Conservation (phyloP, 2,329 filamentous ascomycete genomes). For the Xylariaceae sp. region DNA sequence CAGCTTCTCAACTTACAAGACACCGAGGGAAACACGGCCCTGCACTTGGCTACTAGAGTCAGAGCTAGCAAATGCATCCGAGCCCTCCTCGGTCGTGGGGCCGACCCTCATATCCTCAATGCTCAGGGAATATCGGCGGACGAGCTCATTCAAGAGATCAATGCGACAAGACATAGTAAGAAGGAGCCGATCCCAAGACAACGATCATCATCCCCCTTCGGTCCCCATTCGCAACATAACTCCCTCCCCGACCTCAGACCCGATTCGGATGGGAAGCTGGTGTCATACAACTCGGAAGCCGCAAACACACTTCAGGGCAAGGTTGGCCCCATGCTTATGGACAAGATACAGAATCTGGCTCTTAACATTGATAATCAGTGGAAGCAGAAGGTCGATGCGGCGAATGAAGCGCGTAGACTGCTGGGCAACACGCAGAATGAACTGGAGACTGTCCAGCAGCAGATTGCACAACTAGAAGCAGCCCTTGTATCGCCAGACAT, state of each 20-base stretch:
- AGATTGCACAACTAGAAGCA: constrained; percentile 54
- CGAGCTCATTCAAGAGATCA: constrained; percentile 73
- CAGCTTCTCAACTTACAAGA: constrained; percentile 79
- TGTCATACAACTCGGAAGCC: constrained; percentile 56
- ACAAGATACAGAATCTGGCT: constrained; percentile 69
- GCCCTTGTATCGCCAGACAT: constrained; percentile 53
- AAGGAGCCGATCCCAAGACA: constrained; percentile 56
- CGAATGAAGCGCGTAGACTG: constrained; percentile 63
- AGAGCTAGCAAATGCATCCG: constrained; percentile 88
- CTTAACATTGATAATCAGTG: constrained; percentile 71
- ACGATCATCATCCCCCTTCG: constrained; percentile 71
- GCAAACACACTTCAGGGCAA: constrained; percentile 66
- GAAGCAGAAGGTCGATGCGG: constrained; percentile 66
- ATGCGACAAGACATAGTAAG: constrained; percentile 60
- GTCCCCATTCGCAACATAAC: constrained; percentile 56
- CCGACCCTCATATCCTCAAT: constrained; percentile 79
- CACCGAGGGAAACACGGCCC: constrained; percentile 81
- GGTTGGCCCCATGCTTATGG: constrained; percentile 64
- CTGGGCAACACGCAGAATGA: constrained; percentile 66
- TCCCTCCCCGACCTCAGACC: constrained; percentile 49
- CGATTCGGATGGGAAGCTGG: constrained; percentile 40
- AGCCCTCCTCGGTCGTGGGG: constrained; percentile 71
- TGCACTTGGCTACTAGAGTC: constrained; percentile 70
- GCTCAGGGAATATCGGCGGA: constrained; percentile 78
- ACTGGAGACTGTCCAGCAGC: constrained; percentile 55